These are phyloP conservation scores for Ampelocalamus luodianensis DNA, from an alignment of 176 grass and related monocot genomes.

Conservation along the genomic window DNA sequence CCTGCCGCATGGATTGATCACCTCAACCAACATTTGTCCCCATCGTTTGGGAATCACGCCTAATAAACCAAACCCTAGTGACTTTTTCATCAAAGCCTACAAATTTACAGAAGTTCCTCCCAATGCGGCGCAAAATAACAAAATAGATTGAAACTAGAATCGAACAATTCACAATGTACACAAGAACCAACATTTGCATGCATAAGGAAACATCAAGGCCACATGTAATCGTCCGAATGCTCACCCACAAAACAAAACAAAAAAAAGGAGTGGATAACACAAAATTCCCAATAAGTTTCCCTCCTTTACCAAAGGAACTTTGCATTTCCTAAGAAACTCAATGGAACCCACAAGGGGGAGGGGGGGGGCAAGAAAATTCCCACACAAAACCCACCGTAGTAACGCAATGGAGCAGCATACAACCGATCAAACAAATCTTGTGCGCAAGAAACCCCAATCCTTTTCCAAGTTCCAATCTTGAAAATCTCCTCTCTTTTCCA, in stretches of 20 bases:
- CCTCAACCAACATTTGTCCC: not conserved
- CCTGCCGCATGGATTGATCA: not conserved
- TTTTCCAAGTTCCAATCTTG: not conserved
- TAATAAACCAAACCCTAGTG: conserved; percentile 42
- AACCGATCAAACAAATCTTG: not conserved
- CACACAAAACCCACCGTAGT: conserved; percentile 13
- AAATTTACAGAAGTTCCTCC: not conserved
- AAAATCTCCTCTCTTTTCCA: not conserved
- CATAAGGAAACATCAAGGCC: not conserved
- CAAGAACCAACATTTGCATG: conserved; percentile 2
- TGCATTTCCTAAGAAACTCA: not conserved
- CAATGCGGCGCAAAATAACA: not conserved
- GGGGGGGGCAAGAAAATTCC: not conserved
- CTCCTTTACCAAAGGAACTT: not conserved
- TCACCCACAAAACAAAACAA: not conserved
- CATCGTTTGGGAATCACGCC: not conserved
- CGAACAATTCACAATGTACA: not conserved
- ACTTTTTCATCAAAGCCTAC: not conserved
- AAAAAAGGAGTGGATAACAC: not conserved
- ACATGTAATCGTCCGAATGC: not conserved
- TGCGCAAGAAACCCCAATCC: not conserved
- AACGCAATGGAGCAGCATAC: conserved; percentile 15
- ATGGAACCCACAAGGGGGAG: not conserved
- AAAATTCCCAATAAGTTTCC: not conserved
- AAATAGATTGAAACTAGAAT: not conserved